phyloP scores from a whole-genome alignment of 257 asterid genomes.

The Petunia secreta region DNA sequence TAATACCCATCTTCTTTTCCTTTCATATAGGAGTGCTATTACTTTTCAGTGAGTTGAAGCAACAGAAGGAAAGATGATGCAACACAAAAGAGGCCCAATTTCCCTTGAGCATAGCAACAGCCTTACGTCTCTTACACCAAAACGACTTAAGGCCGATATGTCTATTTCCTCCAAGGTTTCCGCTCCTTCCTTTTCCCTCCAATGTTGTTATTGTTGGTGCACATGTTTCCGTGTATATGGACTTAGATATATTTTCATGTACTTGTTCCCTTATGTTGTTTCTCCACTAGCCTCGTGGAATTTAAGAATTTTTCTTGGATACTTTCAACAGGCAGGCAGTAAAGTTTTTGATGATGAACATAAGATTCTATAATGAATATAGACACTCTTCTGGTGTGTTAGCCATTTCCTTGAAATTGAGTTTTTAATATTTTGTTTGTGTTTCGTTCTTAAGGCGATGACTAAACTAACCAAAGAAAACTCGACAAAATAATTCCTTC shows the following conservation, averaged over 20 bases:
- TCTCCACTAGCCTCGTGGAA: neutral
- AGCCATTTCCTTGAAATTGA: neutral
- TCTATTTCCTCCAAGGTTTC: conserved; percentile 74
- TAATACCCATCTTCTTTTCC: neutral
- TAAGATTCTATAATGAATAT: neutral
- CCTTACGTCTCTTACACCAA: conserved; percentile 59
- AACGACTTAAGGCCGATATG: conserved; percentile 61
- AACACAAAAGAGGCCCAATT: conserved; percentile 67
- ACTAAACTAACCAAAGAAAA: neutral
- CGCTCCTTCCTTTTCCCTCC: conserved; percentile 17
- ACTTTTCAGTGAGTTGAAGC: conserved; percentile 33
- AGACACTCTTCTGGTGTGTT: neutral
- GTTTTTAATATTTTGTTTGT: neutral
- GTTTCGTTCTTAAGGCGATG: neutral
- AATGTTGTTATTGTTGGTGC: conserved; percentile 11
- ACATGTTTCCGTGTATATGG: neutral
- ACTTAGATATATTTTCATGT: neutral
- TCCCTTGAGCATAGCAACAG: conserved; percentile 57
- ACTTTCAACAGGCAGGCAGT: neutral
- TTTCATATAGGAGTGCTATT: neutral
- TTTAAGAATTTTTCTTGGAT: neutral
- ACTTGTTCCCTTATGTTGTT: neutral
- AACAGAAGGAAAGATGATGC: conserved; percentile 65
- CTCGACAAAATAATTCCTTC: conserved; percentile 9
- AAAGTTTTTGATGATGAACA: neutral